These are phyloP conservation scores for Teratosphaeria zuluensis DNA, from an alignment of 2,329 filamentous ascomycete species.

Conservation along the genomic window DNA sequence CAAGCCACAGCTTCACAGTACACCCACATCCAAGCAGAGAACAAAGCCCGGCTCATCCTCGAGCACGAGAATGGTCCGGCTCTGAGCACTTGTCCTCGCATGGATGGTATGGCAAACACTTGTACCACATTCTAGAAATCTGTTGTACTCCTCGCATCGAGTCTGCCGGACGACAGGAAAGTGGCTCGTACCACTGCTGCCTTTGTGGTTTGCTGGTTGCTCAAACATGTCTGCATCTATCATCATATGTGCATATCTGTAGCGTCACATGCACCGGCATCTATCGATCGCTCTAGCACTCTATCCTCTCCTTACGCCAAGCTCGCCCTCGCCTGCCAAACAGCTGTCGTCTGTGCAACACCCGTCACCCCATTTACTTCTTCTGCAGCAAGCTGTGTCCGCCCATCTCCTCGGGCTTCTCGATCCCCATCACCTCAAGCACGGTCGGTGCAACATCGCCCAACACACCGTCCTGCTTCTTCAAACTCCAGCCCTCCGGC, in stretches of 20 bases:
- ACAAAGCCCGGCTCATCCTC: neutral
- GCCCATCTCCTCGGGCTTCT: slow-evolving; percentile 86
- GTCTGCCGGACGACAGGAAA: too few relatives aligned
- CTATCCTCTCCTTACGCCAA: neutral
- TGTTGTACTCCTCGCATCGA: too few relatives aligned
- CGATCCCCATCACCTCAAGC: slow-evolving; percentile 79
- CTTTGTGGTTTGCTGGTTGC: neutral
- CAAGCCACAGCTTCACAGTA: neutral
- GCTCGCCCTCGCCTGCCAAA: neutral
- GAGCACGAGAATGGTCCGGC: neutral
- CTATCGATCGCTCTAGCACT: neutral
- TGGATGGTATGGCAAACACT: neutral
- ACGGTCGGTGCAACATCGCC: slow-evolving; percentile 96
- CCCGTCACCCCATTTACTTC: slow-evolving; percentile 17
- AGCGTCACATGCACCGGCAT: neutral
- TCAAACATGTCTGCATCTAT: neutral
- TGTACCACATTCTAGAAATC: neutral
- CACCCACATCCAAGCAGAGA: neutral
- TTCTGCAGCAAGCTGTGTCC: slow-evolving; percentile 75
- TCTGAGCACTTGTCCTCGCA: neutral
- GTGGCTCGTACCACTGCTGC: too few relatives aligned
- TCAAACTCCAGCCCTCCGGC: slow-evolving; percentile 76
- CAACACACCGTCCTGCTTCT: slow-evolving; percentile 78
- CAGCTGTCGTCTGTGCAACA: neutral
- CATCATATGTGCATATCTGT: neutral